phyloP scores from a whole-genome alignment of 352 stramenopile genomes.

The Phytophthora sojae region DNA sequence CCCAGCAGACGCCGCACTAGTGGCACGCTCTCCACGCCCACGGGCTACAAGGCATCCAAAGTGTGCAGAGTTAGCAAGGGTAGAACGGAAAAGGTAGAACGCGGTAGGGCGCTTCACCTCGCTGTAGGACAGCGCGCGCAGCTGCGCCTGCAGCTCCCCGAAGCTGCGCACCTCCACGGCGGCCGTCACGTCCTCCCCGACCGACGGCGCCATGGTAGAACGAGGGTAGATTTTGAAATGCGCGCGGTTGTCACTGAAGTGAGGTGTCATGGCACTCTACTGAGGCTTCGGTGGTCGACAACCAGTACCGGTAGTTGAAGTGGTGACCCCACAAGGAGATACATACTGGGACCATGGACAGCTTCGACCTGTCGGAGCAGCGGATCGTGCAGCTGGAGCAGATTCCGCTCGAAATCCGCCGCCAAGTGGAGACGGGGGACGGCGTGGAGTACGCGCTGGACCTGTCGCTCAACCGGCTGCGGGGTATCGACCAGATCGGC shows the following conservation, averaged over 20 bases:
- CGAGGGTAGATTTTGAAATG: neutral
- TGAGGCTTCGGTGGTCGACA: neutral
- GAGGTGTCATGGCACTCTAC: neutral
- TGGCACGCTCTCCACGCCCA: conserved; percentile 66
- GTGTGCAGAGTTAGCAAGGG: neutral
- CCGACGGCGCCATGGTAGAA: conserved; percentile 41
- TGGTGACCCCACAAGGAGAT: too few species aligned
- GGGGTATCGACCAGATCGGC: conserved; percentile 45
- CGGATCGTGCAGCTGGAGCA: conserved; percentile 54
- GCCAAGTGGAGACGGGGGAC: conserved; percentile 46
- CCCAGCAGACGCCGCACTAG: conserved; percentile 66
- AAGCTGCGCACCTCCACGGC: conserved; percentile 56
- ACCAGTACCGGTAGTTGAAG: neutral
- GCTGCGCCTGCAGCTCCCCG: conserved; percentile 62
- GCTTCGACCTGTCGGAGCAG: conserved; percentile 64
- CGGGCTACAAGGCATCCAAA: conserved; percentile 35
- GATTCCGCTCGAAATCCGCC: conserved; percentile 53
- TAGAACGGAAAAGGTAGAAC: neutral
- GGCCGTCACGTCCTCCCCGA: conserved; percentile 44
- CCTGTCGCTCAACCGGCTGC: conserved; percentile 62
- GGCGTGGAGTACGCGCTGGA: conserved; percentile 50
- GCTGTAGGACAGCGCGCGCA: conserved; percentile 66
- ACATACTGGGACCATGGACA: conserved; percentile 26
- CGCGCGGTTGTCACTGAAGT: conserved; percentile 1
- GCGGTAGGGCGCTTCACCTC: conserved; percentile 43